Evolutionary conservation across 306 rosid genomes (phyloP), one percentile per base, ranked within the genome.

Genomic region (Malus sylvestris): DNA sequence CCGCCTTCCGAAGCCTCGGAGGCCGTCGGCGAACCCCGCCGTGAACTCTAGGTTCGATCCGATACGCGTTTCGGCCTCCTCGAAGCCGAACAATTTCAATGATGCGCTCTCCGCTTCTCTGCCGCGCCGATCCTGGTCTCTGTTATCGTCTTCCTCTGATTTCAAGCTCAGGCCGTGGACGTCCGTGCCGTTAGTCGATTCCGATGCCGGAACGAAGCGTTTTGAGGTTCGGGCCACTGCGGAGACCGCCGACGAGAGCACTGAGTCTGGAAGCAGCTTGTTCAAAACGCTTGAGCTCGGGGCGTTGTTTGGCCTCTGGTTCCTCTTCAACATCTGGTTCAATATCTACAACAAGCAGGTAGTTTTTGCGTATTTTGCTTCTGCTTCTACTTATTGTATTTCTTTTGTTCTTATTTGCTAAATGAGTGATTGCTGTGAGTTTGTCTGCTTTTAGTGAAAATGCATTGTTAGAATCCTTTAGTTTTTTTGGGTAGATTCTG

Each of bases 321-420:
- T 79, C 78, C 67, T 87, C 76, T 92, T 96, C 82, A 96, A 92
- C 81, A 96, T 96, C 76, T 96, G 89, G 82, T 96, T 96, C 76
- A 96, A 96, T 63, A 92, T 96, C 79, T 96, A 89, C 81, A 96
- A 92, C 84, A 96, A 96, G 78, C 98, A 96, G 97, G 99, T 95
- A 33, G 58, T 16, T 52, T 16, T 66, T 58, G 67, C 1, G 11
- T 70, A 51, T 19, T 51, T 33, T 23, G 60, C 61, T 67, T 71
- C n/a, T 51, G 45, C 59, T 38, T 52, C 6, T 22, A 20, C 27
- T 57, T 60, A 6, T 51, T 53, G 3, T 4, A 30, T 45, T 10
- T 30, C 11, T 58, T 58, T 14, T n/a, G 23, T 58, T 58, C 62
- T n/a, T n/a, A 58, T 29, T 42, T 38, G 65, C 10, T 44, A 46